Conservation (phyloP, 2,329 filamentous ascomycete genomes). For the Pezicula carpinea region DNA sequence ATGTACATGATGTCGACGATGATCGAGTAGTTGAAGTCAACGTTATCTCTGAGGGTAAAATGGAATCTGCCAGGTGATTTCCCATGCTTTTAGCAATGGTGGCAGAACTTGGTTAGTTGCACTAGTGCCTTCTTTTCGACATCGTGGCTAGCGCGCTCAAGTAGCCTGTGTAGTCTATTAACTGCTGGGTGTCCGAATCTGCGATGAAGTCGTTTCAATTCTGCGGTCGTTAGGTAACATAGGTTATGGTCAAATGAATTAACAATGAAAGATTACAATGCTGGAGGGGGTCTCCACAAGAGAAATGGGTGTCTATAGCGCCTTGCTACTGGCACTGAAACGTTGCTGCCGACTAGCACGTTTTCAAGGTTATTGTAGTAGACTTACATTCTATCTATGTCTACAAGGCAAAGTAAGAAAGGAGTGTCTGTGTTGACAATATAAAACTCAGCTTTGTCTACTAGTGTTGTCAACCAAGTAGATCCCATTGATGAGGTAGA, state of each 20-base stretch:
- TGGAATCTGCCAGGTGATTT: constrained; percentile 3
- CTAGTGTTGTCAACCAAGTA: background rate
- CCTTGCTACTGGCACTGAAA: too few species aligned
- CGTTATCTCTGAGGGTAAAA: constrained; percentile 4
- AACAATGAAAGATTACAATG: background rate
- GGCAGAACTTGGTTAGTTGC: background rate
- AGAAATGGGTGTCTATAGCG: constrained; percentile 1
- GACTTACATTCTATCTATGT: constrained; percentile 4
- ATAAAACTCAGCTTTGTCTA: constrained; percentile 1
- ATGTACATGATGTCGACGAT: constrained; percentile 8
- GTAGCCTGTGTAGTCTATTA: background rate
- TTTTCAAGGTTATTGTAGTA: constrained; percentile 6
- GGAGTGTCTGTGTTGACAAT: constrained; percentile 2
- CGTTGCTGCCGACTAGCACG: background rate
- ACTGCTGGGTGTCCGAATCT: background rate
- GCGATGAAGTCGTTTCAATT: constrained; percentile 4
- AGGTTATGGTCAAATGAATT: background rate
- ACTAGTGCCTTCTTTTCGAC: background rate
- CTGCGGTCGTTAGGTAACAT: background rate
- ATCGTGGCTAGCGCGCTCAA: background rate
- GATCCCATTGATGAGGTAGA: background rate
- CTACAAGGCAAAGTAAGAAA: constrained; percentile 4
- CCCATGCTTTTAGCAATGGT: background rate
- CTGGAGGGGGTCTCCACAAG: constrained; percentile 2
- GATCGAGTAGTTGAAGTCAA: constrained; percentile 5